Base-by-base conservation (phyloP, 768 basidiomycete species). In the Macrocybe gigantea region DNA sequence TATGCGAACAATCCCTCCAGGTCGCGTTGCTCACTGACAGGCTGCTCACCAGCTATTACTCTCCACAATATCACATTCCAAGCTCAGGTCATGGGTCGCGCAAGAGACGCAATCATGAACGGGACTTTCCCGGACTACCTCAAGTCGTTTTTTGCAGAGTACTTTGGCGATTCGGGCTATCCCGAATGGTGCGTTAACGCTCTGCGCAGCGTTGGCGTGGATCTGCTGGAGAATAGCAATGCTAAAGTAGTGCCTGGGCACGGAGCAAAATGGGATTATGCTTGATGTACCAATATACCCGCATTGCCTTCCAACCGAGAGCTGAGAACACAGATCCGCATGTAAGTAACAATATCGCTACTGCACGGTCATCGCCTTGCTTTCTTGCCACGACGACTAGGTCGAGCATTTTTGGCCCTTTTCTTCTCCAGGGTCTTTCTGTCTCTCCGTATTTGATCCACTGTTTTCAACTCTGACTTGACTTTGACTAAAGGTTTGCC, bases 121-220 rank as follows among this genome's bases (percentile, higher is more conserved):
- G 88, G 83, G 34, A 78, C 69, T 8, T 95, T 91, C 64, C 93
- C 92, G 1, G 71, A 77, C 44, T 94, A 88, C 60, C 72, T 94
- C 30, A 73, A 74, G 45, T 66, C 65, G 6, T 95, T 93, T 67
- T 94, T 95, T 64, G 73, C 71, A 33, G 67, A 70, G 38, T 94
- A 93, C 62, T 95, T 89, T 57, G 83, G 79, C 6, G 73, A 80
- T 47, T 66, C 71, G n/a, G 85, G 85, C 7, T 91, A 93, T 61
- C 91, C 91, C 0, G 79, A 82, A 59, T 95, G 92, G 92, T 88
- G 88, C 56, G 80, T 94, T 1, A 86, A 90, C 57, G 93, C 92
- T 8, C 66, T 95, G 44, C 71, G 74, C 22, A 84, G 80, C 47
- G 92, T 95, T 9, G 87, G 87, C 0, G 88, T 95, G 0, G 90